Conservation (phyloP, 2,329 filamentous ascomycete genomes). For the Aphanoascus verrucosus region DNA sequence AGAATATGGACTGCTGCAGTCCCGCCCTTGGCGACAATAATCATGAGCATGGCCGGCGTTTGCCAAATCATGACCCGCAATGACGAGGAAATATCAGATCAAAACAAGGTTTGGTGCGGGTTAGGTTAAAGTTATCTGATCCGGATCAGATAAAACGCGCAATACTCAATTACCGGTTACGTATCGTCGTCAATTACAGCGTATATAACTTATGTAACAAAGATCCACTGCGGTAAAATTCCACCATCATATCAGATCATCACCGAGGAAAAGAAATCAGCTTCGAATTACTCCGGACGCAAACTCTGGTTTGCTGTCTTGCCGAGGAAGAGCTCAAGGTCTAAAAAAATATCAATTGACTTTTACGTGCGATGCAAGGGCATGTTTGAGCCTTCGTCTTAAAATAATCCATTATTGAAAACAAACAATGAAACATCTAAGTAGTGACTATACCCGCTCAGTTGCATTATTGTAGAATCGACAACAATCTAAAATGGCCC, state of each 20-base stretch:
- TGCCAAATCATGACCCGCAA: background rate
- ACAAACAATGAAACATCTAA: no score
- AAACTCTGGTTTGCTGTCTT: background rate
- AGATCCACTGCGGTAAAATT: background rate
- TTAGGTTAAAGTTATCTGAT: conserved; percentile 10
- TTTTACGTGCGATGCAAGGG: no score
- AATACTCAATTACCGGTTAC: background rate
- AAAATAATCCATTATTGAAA: no score
- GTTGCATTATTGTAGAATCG: background rate
- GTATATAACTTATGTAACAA: conserved; percentile 4
- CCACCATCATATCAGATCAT: conserved; percentile 6
- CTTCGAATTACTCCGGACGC: background rate
- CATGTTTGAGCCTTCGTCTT: no score
- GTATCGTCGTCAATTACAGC: no score
- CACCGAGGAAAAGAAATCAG: background rate
- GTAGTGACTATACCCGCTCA: background rate
- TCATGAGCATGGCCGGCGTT: background rate
- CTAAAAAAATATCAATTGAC: no score
- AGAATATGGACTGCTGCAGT: background rate
- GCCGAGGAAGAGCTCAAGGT: no score
- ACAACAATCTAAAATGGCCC: background rate
- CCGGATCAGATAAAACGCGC: conserved; percentile 6
- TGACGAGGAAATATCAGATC: background rate
- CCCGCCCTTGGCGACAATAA: background rate
- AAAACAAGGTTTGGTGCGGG: background rate